phyloP scores from a whole-genome alignment of 148 eudicot genomes.

The Nepenthes gracilis region DNA sequence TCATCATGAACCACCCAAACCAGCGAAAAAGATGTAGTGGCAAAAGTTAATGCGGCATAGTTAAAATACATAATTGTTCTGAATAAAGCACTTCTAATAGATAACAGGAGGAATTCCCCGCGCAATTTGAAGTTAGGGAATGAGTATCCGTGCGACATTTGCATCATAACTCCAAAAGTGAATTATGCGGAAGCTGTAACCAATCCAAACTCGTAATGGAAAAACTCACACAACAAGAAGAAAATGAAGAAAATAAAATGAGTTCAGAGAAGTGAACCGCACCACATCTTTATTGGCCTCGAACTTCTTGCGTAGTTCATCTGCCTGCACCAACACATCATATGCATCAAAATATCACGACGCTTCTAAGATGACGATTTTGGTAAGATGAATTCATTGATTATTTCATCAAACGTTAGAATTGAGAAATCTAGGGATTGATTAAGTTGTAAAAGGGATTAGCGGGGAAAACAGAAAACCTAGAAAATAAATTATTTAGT shows the following conservation, averaged over 20 bases:
- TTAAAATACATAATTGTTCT: too few relatives aligned
- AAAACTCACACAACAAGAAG: neutral
- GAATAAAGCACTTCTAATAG: too few relatives aligned
- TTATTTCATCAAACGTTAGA: too few relatives aligned
- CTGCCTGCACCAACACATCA: constrained; percentile 40
- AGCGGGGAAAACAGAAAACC: neutral
- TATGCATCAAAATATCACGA: neutral
- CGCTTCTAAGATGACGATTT: neutral
- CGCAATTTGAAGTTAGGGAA: too few relatives aligned
- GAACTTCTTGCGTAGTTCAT: constrained; percentile 68
- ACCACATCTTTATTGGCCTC: constrained; percentile 81
- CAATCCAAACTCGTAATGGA: neutral
- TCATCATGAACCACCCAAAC: too few relatives aligned
- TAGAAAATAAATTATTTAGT: neutral
- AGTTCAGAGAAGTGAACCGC: neutral
- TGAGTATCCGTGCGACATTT: too few relatives aligned
- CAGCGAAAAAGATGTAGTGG: too few relatives aligned
- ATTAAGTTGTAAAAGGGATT: neutral
- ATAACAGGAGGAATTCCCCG: too few relatives aligned
- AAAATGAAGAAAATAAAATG: neutral
- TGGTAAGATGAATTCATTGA: neutral
- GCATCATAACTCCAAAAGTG: too few relatives aligned
- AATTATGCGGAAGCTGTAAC: too few relatives aligned
- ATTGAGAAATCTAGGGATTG: neutral
- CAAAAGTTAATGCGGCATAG: too few relatives aligned